These are phyloP conservation scores for Elsinoe ampelina DNA, from an alignment of 2,329 filamentous ascomycete genomes.

Conservation along the genomic window DNA sequence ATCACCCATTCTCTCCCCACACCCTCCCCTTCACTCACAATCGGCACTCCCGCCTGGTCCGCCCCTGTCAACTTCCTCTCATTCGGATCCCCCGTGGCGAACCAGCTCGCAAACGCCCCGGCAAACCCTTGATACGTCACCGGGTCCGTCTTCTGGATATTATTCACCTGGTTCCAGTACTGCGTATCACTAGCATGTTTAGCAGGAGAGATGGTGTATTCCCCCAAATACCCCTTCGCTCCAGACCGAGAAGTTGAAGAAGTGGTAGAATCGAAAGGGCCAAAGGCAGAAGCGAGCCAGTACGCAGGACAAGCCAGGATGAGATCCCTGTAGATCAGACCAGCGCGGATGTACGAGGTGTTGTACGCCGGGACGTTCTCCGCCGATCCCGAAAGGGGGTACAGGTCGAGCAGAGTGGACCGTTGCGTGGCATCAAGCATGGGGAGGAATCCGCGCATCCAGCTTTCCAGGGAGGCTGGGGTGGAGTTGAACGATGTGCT, in stretches of 20 bases:
- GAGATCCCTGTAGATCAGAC: slow-evolving; percentile 49
- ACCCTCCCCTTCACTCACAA: slow-evolving; percentile 27
- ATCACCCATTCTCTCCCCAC: slow-evolving; percentile 42
- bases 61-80: slow-evolving; percentile 44
- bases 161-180: slow-evolving; percentile 51
- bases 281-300: slow-evolving; percentile 41
- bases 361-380: slow-evolving; percentile 43
- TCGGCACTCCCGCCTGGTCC: slow-evolving; percentile 38
- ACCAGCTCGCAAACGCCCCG: slow-evolving; percentile 52
- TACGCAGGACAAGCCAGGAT: slow-evolving; percentile 52
- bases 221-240: slow-evolving; percentile 43
- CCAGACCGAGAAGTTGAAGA: not conserved
- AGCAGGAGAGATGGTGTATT: slow-evolving; percentile 52
- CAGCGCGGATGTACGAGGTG: slow-evolving; percentile 44
- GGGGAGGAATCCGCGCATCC: slow-evolving; percentile 48
- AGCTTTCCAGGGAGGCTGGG: slow-evolving; percentile 40
- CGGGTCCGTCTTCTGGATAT: slow-evolving; percentile 43
- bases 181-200: slow-evolving; percentile 50
- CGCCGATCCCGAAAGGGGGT: slow-evolving; percentile 40
- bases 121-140: slow-evolving; percentile 48
- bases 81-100: slow-evolving; percentile 51
- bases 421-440: slow-evolving; percentile 35
- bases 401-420: slow-evolving; percentile 34
- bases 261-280: not conserved
- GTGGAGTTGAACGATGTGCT: slow-evolving; percentile 41